Evolutionary conservation across 1,284 basidiomycete genomes (phyloP), one percentile per base, ranked within the genome.

Genomic region (Tylopilus microsporus): DNA sequence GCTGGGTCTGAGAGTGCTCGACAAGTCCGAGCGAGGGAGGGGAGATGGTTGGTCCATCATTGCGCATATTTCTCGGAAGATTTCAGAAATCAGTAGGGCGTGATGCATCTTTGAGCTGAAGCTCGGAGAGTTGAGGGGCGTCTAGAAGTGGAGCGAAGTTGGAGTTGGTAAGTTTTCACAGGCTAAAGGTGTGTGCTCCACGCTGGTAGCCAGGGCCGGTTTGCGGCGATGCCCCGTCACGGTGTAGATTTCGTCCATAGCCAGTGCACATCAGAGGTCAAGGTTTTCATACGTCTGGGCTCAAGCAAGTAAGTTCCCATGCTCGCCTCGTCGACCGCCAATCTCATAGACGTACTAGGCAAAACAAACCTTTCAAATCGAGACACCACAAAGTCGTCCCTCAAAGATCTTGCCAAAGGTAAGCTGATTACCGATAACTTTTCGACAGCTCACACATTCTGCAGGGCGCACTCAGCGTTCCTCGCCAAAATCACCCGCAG

Each of bases 341-440:
- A 60, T 57, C 37, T 42, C 25, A 48, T 3, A 42, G 19, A n/a
- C 18, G 13, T 55, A 94, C n/a, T n/a, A n/a, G n/a, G 91, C 77
- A 83, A 78, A 96, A 97, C 74, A 97, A 97, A 72, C 63, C 82
- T 2, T 96, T 91, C 81, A 95, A 95, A 72, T 92, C 90, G 1
- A 89, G 86, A 97, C 79, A 83, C 92, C 0, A 84, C 90, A 6
- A 95, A 96, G 74, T 85, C 85, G 10, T 81, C 87, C 0, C 69
- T 93, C 49, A 93, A 91, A 71, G 87, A 91, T 48, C 82, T 83
- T 46, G 85, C 91, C 16, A 95, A 94, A 78, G 92, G 92, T 87
- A 42, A 49, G 74, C 25, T 41, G 15, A 5, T 50, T 52, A 32
- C 25, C 16, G 18, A 34, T 37, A 37, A 41, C 41, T 3, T 1